These are phyloP conservation scores for Geotrichum aggregatum DNA, from an alignment of 1,139 yeast genomes.

Conservation along the genomic window DNA sequence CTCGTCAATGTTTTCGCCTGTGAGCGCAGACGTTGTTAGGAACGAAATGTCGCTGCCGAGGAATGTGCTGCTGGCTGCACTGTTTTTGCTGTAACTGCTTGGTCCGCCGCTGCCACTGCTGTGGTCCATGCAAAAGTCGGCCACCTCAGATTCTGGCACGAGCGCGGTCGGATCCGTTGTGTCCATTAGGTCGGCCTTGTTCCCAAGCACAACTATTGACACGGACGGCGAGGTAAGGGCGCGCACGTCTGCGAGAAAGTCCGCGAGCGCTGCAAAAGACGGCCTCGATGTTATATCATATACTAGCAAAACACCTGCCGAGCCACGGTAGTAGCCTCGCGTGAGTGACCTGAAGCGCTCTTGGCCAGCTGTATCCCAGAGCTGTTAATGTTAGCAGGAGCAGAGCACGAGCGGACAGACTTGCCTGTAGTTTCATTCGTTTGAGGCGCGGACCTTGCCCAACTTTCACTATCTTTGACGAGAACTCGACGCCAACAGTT, in stretches of 20 bases:
- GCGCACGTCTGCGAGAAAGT: constrained; percentile 48
- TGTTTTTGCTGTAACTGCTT: constrained; percentile 3
- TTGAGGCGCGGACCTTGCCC: constrained; percentile 36
- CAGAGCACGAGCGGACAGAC: constrained; percentile 1
- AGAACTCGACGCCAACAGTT: constrained; percentile 51
- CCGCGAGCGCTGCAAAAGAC: constrained; percentile 48
- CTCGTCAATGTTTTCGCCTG: constrained; percentile 59
- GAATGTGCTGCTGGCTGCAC: not conserved
- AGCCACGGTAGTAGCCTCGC: constrained; percentile 71
- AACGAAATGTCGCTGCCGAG: constrained; percentile 35
- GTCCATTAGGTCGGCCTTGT: constrained; percentile 43
- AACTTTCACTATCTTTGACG: constrained; percentile 43
- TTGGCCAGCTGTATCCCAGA: constrained; percentile 83
- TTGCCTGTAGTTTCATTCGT: constrained; percentile 39
- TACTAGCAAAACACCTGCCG: constrained; percentile 76
- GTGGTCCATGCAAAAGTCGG: constrained; percentile 35
- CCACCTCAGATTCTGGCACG: constrained; percentile 39
- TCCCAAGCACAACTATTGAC: constrained; percentile 48
- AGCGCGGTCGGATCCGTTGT: constrained; percentile 32
- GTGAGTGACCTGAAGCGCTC: constrained; percentile 70
- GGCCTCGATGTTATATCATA: constrained; percentile 62
- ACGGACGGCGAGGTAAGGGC: constrained; percentile 43
- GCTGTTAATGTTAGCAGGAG: constrained; percentile 10
- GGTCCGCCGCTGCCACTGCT: constrained; percentile 17
- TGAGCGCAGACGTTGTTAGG: constrained; percentile 47